Evolutionary conservation across 768 basidiomycete species (phyloP).

Genomic region (Pisolithus marmoratus): DNA sequence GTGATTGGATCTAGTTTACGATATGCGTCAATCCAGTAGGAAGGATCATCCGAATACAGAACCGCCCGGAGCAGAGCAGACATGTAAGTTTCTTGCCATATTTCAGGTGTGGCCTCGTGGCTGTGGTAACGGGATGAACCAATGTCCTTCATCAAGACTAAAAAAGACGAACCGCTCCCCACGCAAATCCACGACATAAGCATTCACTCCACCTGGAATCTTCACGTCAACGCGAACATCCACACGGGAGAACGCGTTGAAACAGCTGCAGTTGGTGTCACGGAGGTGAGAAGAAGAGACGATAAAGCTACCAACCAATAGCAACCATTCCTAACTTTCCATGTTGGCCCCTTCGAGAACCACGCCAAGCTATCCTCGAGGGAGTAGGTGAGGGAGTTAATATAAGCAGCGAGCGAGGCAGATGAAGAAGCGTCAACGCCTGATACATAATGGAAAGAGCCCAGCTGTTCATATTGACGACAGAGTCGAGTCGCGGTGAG

Average conservation of each 20-base stretch:
- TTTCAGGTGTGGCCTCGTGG: constrained; percentile 83
- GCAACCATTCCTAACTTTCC: constrained; percentile 91
- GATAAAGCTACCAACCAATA: constrained; percentile 64
- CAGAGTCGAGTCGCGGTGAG: constrained; percentile 6
- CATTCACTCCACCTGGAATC: constrained; percentile 94
- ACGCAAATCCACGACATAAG: constrained; percentile 89
- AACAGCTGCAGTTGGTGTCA: constrained; percentile 53
- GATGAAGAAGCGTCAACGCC: constrained; percentile 99
- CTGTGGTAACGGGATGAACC: constrained; percentile 31
- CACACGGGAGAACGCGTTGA: constrained; percentile 96
- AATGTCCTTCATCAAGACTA: neutral
- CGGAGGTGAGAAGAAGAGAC: neutral
- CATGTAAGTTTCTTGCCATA: constrained; percentile 98
- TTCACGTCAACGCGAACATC: constrained; percentile 97
- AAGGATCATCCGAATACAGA: constrained; percentile 93
- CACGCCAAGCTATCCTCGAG: constrained; percentile 89
- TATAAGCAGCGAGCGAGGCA: constrained; percentile 94
- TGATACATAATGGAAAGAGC: constrained; percentile 96
- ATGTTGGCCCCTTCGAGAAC: constrained; percentile 80
- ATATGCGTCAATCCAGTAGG: constrained; percentile 87
- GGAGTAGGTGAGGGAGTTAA: constrained; percentile 95
- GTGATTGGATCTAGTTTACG: constrained; percentile 95
- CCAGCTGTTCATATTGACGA: constrained; percentile 46
- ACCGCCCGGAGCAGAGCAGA: constrained; percentile 89
- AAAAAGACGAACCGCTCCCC: constrained; percentile 73